Evolutionary conservation across 2,329 filamentous ascomycete species (phyloP), one percentile per base, ranked within the genome.

Genomic region (Neobulgaria alba): DNA sequence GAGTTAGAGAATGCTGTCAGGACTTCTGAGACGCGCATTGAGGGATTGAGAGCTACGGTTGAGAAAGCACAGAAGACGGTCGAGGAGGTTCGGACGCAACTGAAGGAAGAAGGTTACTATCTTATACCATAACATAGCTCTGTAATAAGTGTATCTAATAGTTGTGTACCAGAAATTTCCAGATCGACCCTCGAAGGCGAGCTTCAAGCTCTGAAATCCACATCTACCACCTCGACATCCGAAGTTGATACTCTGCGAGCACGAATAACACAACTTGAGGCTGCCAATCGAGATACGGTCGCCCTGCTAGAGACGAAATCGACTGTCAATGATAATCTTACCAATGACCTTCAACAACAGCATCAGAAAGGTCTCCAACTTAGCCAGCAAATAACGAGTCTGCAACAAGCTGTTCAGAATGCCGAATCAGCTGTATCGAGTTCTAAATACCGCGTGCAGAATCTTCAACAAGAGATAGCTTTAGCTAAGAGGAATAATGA

Each of bases 1-100:
- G 89, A 96, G 67, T 75, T 96, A 5, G 92, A 98, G 62, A 92
- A 87, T 62, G 83, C 82, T 14, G 82, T 95, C 35, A 82, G 88
- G 54, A 84, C 77, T 50, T 82, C 83, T 45, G 90, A 96, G 59
- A 79, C 82, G 17, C 85, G 88, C 63, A 80, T 81, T 50, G 86
- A 90, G 58, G 77, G 80, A 7, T 78, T 92, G 60, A 94, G 92
- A 64, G 72, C 75, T 4, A 85, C 83, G 1, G 75, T 87, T 33
- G 87, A 93, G 47, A 90, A 90, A 61, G 82, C 84, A 8, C 72
- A 89, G 46, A 84, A 85, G 51, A 89, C 95, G 51, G 75, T 89
- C 1, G 83, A 90, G 54, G 82, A 88, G 49, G 69, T 93, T 34
- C 77, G 87, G 37, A 79, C 80, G 59, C 89, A 88, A 61, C 71